These are phyloP conservation scores for Nectriaceae sp. DNA, from an alignment of 2,329 filamentous ascomycete genomes.

Conservation along the genomic window DNA sequence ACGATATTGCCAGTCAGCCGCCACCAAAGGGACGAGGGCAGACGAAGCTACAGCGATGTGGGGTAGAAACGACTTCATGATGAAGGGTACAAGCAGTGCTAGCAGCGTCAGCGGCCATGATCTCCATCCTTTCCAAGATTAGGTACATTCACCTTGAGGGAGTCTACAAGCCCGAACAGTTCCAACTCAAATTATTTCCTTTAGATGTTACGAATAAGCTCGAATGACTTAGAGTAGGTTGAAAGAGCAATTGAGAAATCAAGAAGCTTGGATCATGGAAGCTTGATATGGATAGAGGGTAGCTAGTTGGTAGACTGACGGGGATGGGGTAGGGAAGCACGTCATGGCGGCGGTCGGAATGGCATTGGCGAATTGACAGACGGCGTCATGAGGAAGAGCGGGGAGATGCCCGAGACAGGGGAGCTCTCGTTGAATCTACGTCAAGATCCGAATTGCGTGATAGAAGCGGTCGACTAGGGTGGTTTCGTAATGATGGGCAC, in stretches of 20 bases:
- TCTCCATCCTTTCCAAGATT: slow-evolving; percentile 18
- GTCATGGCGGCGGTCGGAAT: too few species aligned
- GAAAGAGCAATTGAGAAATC: background rate
- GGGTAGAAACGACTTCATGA: slow-evolving; percentile 12
- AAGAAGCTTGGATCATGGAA: background rate
- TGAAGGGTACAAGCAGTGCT: slow-evolving; percentile 11
- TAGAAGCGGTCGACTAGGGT: too few species aligned
- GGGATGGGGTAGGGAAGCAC: background rate
- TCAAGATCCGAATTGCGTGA: too few species aligned
- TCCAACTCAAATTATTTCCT: slow-evolving; percentile 11
- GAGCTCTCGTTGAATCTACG: too few species aligned
- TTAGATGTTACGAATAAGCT: background rate
- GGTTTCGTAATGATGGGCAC: too few species aligned
- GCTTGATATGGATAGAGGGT: background rate
- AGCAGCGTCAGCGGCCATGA: slow-evolving; percentile 19
- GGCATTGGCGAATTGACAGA: too few species aligned
- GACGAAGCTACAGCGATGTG: slow-evolving; percentile 6
- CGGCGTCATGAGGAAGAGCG: too few species aligned
- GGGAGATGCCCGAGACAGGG: too few species aligned
- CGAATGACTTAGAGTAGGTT: background rate
- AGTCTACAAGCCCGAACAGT: slow-evolving; percentile 17
- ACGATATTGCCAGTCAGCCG: slow-evolving; percentile 11
- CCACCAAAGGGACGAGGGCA: slow-evolving; percentile 3
- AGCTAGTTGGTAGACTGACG: too few species aligned
- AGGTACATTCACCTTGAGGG: slow-evolving; percentile 25